A percentile compares a stretch with the other conserved stretches of the same genome.
phyloP scores from a whole-genome alignment of 139 green algal species.

The Marvania coccoides region DNA sequence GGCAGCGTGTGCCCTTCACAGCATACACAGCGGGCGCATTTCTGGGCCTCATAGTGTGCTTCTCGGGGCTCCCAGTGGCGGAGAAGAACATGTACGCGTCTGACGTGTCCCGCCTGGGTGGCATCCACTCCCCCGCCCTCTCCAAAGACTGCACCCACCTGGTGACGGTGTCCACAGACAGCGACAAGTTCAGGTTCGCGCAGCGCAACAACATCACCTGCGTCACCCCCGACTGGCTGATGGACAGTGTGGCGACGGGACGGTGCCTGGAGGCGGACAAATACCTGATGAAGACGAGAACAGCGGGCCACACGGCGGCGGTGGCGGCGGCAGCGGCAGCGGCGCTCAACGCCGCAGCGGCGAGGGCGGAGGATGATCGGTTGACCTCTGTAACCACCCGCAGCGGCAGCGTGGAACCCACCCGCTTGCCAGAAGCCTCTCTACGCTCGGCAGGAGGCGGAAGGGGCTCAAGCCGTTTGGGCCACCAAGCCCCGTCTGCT shows the following conservation, averaged over 20 bases:
- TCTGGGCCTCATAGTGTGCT: conserved; percentile 17
- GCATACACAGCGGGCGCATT: conserved; percentile 7
- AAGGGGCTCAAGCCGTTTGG: not conserved
- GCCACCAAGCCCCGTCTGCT: not conserved
- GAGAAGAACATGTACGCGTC: conserved; percentile 4
- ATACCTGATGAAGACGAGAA: conserved; percentile 2
- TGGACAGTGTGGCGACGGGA: not conserved
- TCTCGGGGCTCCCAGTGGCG: conserved; percentile 13
- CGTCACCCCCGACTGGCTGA: conserved; percentile 11
- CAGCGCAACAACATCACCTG: not conserved
- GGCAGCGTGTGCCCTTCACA: not conserved
- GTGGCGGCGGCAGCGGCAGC: too few species aligned
- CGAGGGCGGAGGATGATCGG: too few species aligned
- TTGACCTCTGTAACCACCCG: too few species aligned
- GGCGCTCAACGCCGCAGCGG: too few species aligned
- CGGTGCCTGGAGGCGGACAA: conserved; percentile 20
- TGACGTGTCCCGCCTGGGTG: not conserved
- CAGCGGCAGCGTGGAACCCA: too few species aligned
- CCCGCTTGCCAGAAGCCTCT: too few species aligned
- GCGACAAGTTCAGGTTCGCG: conserved; percentile 33
- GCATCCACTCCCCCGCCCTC: conserved; percentile 17
- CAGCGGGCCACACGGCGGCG: too few species aligned
- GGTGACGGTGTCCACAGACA: conserved; percentile 9
- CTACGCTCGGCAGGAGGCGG: not conserved
- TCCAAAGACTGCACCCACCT: conserved; percentile 28